Evolutionary conservation across 1,284 basidiomycete genomes (phyloP).

Genomic region (Sporisorium graminicola): DNA sequence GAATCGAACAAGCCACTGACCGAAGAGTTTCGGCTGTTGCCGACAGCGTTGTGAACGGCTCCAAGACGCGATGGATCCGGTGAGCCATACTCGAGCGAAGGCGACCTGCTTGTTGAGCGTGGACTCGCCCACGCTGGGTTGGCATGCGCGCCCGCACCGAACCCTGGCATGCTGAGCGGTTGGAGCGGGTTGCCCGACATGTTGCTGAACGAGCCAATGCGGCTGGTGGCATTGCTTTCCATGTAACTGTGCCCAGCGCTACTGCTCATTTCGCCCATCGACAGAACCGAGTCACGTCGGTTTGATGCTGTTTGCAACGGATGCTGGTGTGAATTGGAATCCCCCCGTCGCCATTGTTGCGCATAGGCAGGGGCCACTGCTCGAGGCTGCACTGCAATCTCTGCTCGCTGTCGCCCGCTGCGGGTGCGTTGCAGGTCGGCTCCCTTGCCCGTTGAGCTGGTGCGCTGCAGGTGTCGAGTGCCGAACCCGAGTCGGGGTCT

Average conservation of each 20-base stretch:
- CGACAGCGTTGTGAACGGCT: conserved; percentile 2
- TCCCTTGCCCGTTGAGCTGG: conserved; percentile 41
- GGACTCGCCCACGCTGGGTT: conserved; percentile 41
- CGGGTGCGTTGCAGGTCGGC: conserved; percentile 44
- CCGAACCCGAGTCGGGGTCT: conserved; percentile 26
- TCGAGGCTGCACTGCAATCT: conserved; percentile 35
- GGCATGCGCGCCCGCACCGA: conserved; percentile 8
- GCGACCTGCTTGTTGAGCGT: conserved; percentile 17
- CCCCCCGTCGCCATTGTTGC: conserved; percentile 14
- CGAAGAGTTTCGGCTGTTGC: conserved; percentile 26
- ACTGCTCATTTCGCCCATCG: conserved; percentile 40
- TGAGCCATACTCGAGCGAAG: conserved; percentile 26
- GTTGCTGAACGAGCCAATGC: conserved; percentile 45
- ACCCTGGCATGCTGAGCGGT: conserved; percentile 20
- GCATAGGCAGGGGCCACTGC: conserved; percentile 29
- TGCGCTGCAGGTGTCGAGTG: conserved; percentile 25
- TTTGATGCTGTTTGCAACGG: conserved; percentile 23
- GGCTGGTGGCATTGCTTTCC: conserved; percentile 44
- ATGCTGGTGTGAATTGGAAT: conserved; percentile 30
- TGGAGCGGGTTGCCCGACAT: conserved; percentile 40
- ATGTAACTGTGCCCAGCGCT: conserved; percentile 33
- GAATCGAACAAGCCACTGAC: conserved; percentile 35
- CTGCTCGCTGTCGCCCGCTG: conserved; percentile 22
- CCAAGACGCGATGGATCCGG: conserved; percentile 17
- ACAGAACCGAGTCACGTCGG: conserved; percentile 28